A percentile compares a stretch with the other conserved stretches of the same genome.
Evolutionary conservation across 2,329 filamentous ascomycete genomes (phyloP).

Genomic region (Xylaria sp.): DNA sequence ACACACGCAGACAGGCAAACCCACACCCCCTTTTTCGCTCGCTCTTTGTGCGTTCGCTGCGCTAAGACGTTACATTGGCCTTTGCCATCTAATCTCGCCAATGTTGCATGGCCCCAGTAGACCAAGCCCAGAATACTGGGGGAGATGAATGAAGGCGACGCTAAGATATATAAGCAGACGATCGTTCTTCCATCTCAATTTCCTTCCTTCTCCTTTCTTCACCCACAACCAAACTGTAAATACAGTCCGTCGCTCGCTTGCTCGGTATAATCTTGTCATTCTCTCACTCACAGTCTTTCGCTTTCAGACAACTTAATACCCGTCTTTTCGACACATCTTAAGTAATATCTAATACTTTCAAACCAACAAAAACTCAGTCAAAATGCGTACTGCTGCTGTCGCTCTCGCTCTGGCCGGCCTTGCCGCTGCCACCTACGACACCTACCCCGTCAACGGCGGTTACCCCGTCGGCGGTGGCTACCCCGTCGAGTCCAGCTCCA

Average conservation of each 20-base stretch:
- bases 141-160: conserved; percentile 35
- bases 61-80: conserved; percentile 30
- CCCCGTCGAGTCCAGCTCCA: conserved; percentile 33
- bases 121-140: conserved; percentile 20
- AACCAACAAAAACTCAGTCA: conserved; percentile 34
- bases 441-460: conserved; percentile 32
- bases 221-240: conserved; percentile 37
- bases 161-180: conserved; percentile 41
- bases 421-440: conserved; percentile 37
- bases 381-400: conserved; percentile 39
- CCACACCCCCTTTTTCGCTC: conserved; percentile 10
- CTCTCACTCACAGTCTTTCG: conserved; percentile 38
- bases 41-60: background rate
- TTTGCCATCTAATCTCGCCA: conserved; percentile 37
- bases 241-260: conserved; percentile 41
- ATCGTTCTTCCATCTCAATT: conserved; percentile 23
- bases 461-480: conserved; percentile 33
- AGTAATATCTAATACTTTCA: conserved; percentile 42
- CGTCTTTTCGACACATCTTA: conserved; percentile 38
- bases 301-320: conserved; percentile 38
- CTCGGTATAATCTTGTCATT: conserved; percentile 37
- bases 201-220: conserved; percentile 23
- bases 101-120: conserved; percentile 34
- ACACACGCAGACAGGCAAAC: background rate
- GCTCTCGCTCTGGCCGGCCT: conserved; percentile 37